Evolutionary conservation across 805 yeast species (phyloP).

Genomic region (Pichia sporocuriosa): DNA sequence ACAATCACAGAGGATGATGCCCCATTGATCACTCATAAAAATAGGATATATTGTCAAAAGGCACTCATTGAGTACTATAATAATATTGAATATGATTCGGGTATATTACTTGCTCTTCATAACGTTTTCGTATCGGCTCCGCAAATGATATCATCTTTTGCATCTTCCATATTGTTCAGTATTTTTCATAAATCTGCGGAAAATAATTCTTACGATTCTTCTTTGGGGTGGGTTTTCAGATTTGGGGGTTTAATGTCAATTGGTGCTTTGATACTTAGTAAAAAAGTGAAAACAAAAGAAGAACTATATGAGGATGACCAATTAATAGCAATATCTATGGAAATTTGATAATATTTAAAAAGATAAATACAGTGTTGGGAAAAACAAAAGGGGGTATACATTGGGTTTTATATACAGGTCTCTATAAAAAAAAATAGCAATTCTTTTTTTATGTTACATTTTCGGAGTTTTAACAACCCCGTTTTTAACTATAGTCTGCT

Average conservation of each 20-base stretch:
- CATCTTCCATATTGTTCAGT: conserved; percentile 41
- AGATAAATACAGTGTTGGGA: not conserved
- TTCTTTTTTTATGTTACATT: too few species aligned
- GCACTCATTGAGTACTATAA: conserved; percentile 28
- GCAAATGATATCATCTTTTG: conserved; percentile 45
- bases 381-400: too few species aligned
- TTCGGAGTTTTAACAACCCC: too few species aligned
- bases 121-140: conserved; percentile 54
- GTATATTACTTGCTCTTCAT: conserved; percentile 49
- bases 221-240: conserved; percentile 52
- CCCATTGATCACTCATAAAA: conserved; percentile 3
- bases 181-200: conserved; percentile 23
- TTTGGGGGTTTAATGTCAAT: conserved; percentile 47
- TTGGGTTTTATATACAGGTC: not conserved
- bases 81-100: conserved; percentile 46
- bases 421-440: too few species aligned
- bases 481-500: too few species aligned
- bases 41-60: conserved; percentile 17
- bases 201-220: conserved; percentile 31
- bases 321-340: conserved; percentile 4
- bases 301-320: conserved; percentile 32
- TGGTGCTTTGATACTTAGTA: conserved; percentile 38
- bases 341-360: not conserved
- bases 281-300: conserved; percentile 36
- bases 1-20: conserved; percentile 8